phyloP scores from a whole-genome alignment of 1,139 yeast species.

The Hyphopichia pseudoburtonii region DNA sequence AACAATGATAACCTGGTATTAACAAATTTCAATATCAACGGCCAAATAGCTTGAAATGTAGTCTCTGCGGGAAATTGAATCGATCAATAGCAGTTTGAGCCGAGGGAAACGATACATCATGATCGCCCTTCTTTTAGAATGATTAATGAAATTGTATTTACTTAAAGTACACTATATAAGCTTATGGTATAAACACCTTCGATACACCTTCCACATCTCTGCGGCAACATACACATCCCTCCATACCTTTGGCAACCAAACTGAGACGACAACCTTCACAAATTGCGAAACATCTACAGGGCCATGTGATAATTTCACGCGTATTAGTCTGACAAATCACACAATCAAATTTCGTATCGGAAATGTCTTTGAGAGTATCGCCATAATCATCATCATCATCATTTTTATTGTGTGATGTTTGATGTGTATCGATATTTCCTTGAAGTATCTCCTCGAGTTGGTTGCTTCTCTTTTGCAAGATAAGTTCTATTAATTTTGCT shows the following conservation, averaged over 20 bases:
- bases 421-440: background rate
- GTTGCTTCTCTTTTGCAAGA: conserved; percentile 16
- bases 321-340: conserved; percentile 79
- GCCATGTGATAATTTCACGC: conserved; percentile 86
- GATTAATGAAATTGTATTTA: too few relatives aligned
- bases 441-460: conserved; percentile 7
- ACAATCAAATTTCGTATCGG: conserved; percentile 45
- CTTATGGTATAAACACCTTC: conserved; percentile 51
- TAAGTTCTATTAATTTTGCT: conserved; percentile 20
- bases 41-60: too few relatives aligned
- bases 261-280: conserved; percentile 82
- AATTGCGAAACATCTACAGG: conserved; percentile 84
- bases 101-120: too few relatives aligned
- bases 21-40: too few relatives aligned
- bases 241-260: conserved; percentile 72
- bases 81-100: too few relatives aligned
- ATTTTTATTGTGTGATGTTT: background rate
- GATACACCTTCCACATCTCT: conserved; percentile 62
- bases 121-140: too few relatives aligned
- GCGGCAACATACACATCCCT: conserved; percentile 85
- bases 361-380: conserved; percentile 12
- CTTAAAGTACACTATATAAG: too few relatives aligned
- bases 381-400: conserved; percentile 3
- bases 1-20: too few relatives aligned
- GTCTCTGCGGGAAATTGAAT: too few relatives aligned